Evolutionary conservation across 495 filamentous ascomycete genomes (phyloP).

Genomic region (Podospora pseudopauciseta): DNA sequence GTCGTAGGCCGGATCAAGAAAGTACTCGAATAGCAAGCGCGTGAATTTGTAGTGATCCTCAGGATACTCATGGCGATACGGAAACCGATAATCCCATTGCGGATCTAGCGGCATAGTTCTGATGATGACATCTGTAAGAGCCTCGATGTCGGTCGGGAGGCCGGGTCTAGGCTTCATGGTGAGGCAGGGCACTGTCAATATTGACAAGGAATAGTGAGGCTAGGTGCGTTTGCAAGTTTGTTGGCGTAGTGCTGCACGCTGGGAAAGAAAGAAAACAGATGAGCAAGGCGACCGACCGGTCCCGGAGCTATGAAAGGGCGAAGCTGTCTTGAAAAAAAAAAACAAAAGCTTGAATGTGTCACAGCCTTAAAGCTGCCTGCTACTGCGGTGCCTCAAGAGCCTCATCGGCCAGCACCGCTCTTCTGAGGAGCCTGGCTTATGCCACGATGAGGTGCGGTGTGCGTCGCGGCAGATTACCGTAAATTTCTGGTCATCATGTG

Average conservation of each 20-base stretch:
- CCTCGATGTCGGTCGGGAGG: constrained; percentile 32
- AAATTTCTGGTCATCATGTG: constrained; percentile 2
- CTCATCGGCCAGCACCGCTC: not conserved
- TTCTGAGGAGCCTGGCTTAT: not conserved
- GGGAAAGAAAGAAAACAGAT: not conserved
- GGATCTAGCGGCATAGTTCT: constrained; percentile 38
- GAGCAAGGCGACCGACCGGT: not conserved
- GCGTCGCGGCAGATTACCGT: not conserved
- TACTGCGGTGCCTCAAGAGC: not conserved
- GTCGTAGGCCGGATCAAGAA: constrained; percentile 31
- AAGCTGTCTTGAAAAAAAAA: not conserved
- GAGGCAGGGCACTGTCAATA: not conserved
- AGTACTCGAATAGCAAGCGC: constrained; percentile 33
- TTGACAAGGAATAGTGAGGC: not conserved
- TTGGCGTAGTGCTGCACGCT: not conserved
- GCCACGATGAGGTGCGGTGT: not conserved
- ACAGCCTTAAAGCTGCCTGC: not conserved
- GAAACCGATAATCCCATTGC: constrained; percentile 40
- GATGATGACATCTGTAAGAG: constrained; percentile 35
- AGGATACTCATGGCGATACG: constrained; percentile 27
- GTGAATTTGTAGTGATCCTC: constrained; percentile 38
- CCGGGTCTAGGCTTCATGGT: constrained; percentile 30
- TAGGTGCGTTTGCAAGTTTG: not conserved
- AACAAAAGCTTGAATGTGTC: not conserved
- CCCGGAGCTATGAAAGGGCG: not conserved